Percentiles rank a stretch among this genome's conserved stretches.
These are phyloP conservation scores for Plectosphaerella plurivora DNA, from an alignment of 2,329 filamentous ascomycete genomes.

Conservation along the genomic window DNA sequence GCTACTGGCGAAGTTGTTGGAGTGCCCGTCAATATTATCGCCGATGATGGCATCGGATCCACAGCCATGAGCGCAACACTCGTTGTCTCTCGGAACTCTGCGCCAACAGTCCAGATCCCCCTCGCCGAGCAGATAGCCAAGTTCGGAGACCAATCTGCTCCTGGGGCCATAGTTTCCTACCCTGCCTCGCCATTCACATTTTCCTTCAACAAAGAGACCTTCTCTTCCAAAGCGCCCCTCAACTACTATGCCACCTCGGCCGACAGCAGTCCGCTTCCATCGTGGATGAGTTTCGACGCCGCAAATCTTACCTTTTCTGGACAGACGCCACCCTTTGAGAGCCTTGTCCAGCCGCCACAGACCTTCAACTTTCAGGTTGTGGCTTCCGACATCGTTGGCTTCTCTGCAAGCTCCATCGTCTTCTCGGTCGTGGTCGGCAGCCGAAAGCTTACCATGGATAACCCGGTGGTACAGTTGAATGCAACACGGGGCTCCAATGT, in stretches of 20 bases:
- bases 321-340: slow-evolving; percentile 60
- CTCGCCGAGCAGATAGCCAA: slow-evolving; percentile 52
- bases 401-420: slow-evolving; percentile 58
- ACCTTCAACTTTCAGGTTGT: slow-evolving; percentile 68
- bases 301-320: slow-evolving; percentile 64
- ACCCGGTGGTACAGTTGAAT: slow-evolving; percentile 52
- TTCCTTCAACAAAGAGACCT: slow-evolving; percentile 54
- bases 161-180: slow-evolving; percentile 53
- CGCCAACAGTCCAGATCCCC: slow-evolving; percentile 51
- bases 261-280: slow-evolving; percentile 77
- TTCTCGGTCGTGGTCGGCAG: slow-evolving; percentile 71
- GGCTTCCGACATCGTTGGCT: slow-evolving; percentile 76
- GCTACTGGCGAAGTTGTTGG: slow-evolving; percentile 49
- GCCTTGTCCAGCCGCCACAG: slow-evolving; percentile 63
- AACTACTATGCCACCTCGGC: slow-evolving; percentile 74
- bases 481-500: slow-evolving; percentile 49
- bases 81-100: slow-evolving; percentile 57
- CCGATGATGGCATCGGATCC: slow-evolving; percentile 62
- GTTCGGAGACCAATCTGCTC: slow-evolving; percentile 56
- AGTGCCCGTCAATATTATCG: slow-evolving; percentile 61
- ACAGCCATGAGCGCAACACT: slow-evolving; percentile 63
- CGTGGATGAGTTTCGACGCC: slow-evolving; percentile 76
- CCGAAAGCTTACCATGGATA: slow-evolving; percentile 63
- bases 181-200: slow-evolving; percentile 50
- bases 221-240: slow-evolving; percentile 49